A percentile compares a stretch with the other conserved stretches of the same genome.
These are phyloP conservation scores for Diaporthe ampelina DNA, from an alignment of 2,329 filamentous ascomycete species.

Conservation along the genomic window DNA sequence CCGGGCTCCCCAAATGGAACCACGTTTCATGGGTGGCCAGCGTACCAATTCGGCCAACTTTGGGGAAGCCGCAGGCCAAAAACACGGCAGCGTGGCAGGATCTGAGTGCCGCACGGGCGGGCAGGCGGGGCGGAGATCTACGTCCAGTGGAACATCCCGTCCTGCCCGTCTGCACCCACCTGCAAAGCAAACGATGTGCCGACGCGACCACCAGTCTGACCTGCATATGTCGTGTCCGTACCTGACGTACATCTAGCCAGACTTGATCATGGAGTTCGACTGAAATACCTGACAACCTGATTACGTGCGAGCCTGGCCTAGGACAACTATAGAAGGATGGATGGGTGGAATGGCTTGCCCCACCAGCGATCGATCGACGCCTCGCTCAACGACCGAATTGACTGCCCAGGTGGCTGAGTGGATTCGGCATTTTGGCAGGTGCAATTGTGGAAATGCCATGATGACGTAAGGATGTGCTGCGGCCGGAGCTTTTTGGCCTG, in stretches of 20 bases:
- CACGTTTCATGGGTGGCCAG: constrained; percentile 12
- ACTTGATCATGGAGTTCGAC: too few relatives aligned
- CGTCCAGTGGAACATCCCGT: constrained; percentile 8
- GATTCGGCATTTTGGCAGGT: not conserved
- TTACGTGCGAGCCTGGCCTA: too few relatives aligned
- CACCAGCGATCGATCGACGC: not conserved
- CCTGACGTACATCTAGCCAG: not conserved
- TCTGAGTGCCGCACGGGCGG: not conserved
- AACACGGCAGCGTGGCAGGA: not conserved
- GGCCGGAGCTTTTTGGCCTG: constrained; percentile 20
- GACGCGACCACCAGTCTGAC: not conserved
- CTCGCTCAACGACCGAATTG: not conserved
- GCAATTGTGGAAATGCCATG: constrained; percentile 29
- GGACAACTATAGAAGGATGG: not conserved
- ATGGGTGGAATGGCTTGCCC: not conserved
- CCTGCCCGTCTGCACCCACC: constrained; percentile 10
- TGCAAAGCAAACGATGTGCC: constrained; percentile 7
- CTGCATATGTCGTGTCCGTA: not conserved
- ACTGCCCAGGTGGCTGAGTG: not conserved
- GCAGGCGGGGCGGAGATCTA: constrained; percentile 1
- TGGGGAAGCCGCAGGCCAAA: not conserved
- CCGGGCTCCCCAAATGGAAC: constrained; percentile 9
- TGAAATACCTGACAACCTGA: too few relatives aligned
- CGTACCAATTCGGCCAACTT: not conserved
- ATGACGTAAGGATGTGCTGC: not conserved